phyloP scores from a whole-genome alignment of 2,329 filamentous ascomycete genomes.

The Elsinoe australis region DNA sequence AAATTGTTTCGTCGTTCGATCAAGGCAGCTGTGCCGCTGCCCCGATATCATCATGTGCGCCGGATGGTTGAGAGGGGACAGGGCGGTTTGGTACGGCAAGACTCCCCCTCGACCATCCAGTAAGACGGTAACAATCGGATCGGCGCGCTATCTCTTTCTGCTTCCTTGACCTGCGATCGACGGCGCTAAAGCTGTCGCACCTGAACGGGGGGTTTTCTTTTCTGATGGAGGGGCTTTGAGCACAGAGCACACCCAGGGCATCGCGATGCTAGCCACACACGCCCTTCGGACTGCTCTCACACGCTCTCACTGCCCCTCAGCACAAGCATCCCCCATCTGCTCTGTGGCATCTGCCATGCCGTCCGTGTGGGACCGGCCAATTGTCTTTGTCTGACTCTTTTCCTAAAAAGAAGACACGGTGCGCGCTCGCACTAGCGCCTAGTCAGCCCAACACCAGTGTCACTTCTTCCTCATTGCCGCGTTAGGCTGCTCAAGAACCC shows the following conservation, averaged over 20 bases:
- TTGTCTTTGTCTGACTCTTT: background rate
- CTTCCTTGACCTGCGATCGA: conserved; percentile 10
- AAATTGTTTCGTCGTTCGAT: too few species aligned
- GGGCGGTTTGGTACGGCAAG: too few species aligned
- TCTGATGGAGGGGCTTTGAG: conserved; percentile 8
- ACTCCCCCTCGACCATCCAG: too few species aligned
- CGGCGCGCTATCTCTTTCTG: conserved; percentile 13
- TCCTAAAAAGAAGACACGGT: too few species aligned
- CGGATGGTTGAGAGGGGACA: background rate
- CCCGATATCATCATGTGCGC: too few species aligned
- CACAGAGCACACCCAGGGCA: conserved; percentile 7
- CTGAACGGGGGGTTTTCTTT: conserved; percentile 9
- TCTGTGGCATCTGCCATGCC: too few species aligned
- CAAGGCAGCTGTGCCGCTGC: too few species aligned
- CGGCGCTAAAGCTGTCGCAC: conserved; percentile 16
- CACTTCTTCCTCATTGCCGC: background rate
- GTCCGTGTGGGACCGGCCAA: background rate
- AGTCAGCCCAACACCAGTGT: background rate
- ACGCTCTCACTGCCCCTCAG: too few species aligned
- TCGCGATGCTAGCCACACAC: conserved; percentile 14
- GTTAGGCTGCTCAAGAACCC: background rate
- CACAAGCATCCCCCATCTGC: background rate
- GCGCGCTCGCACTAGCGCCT: background rate
- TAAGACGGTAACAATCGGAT: conserved; percentile 16
- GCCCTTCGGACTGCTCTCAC: background rate